These are phyloP conservation scores for Trichoderma guizhouense DNA, from an alignment of 2,329 filamentous ascomycete genomes.

Conservation along the genomic window DNA sequence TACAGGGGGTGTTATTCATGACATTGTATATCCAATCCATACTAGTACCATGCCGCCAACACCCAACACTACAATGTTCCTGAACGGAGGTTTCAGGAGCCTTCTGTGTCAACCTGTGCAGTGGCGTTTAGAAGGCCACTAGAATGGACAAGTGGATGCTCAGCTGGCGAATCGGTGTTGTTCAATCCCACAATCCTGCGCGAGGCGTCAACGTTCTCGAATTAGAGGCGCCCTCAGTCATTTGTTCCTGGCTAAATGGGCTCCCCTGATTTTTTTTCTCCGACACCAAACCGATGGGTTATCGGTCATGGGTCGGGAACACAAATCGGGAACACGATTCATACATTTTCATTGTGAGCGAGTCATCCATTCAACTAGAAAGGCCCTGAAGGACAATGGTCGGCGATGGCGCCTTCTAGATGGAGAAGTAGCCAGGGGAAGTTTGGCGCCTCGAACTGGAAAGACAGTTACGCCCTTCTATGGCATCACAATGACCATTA, in stretches of 20 bases:
- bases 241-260: conserved; percentile 13
- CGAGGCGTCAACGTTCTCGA: conserved; percentile 12
- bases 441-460: conserved; percentile 7
- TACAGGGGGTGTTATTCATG: not conserved
- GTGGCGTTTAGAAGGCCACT: conserved; percentile 3
- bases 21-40: not conserved
- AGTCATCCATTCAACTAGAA: not conserved
- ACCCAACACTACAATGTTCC: not conserved
- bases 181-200: not conserved
- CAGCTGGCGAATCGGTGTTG: not conserved
- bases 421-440: not conserved
- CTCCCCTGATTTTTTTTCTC: not conserved
- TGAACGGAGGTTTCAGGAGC: not conserved
- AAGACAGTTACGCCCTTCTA: not conserved
- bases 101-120: not conserved
- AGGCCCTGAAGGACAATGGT: not conserved
- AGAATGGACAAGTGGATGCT: not conserved
- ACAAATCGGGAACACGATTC: not conserved
- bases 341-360: not conserved
- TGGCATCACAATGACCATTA: not conserved
- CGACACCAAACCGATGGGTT: not conserved
- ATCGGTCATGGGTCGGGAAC: not conserved
- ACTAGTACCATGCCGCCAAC: not conserved
- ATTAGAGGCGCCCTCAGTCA: not conserved
- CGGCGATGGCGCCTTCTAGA: not conserved